A percentile compares a stretch with the other conserved stretches of the same genome.
Conservation (phyloP, 2,329 filamentous ascomycete genomes). For the Trichophyton equinum region DNA sequence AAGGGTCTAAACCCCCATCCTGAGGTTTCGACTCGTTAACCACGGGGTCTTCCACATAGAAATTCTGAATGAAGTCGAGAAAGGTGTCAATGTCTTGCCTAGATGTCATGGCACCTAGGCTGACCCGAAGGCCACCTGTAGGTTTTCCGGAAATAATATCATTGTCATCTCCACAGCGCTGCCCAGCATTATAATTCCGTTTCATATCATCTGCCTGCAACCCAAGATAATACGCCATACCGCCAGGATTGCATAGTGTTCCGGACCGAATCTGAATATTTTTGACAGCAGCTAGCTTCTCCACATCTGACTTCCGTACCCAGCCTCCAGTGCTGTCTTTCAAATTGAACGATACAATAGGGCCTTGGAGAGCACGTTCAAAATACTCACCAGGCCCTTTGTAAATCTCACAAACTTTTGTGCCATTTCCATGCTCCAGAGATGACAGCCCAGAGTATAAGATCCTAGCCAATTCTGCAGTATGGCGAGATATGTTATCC, state of each 20-base stretch:
- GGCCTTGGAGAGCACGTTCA: slow-evolving; percentile 46
- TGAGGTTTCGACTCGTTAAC: slow-evolving; percentile 7
- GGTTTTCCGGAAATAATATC: slow-evolving; percentile 75
- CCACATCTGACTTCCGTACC: slow-evolving; percentile 71
- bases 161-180: slow-evolving; percentile 70
- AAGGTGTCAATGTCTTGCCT: slow-evolving; percentile 60
- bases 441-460: slow-evolving; percentile 47
- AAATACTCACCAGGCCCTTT: slow-evolving; percentile 30
- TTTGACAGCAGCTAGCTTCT: slow-evolving; percentile 69
- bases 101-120: slow-evolving; percentile 83
- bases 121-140: slow-evolving; percentile 74
- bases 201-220: slow-evolving; percentile 71
- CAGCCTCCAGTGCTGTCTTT: slow-evolving; percentile 56
- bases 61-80: slow-evolving; percentile 57
- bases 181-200: slow-evolving; percentile 70
- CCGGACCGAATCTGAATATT: slow-evolving; percentile 78
- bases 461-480: slow-evolving; percentile 48
- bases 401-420: slow-evolving; percentile 56
- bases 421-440: slow-evolving; percentile 58
- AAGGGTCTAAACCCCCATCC: background rate
- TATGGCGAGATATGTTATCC: slow-evolving; percentile 56
- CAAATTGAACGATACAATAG: slow-evolving; percentile 75
- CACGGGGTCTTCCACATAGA: slow-evolving; percentile 40
- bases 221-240: slow-evolving; percentile 59
- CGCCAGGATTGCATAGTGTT: slow-evolving; percentile 83